phyloP scores from a whole-genome alignment of 345 rosid species.

The Angophora floribunda region DNA sequence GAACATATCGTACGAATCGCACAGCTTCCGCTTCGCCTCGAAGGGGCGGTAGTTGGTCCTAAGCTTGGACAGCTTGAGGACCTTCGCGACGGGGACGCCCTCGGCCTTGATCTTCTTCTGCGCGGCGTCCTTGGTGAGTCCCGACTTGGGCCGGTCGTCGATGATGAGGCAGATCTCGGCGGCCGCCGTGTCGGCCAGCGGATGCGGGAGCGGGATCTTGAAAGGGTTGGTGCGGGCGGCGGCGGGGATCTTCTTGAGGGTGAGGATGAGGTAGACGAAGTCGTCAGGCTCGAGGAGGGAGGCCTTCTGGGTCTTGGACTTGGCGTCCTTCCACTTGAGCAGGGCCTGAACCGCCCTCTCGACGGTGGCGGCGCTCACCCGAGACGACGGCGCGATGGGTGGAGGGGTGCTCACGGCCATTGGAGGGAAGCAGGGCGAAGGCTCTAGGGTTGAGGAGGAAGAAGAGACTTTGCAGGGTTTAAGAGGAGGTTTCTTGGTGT shows the following conservation, averaged over 20 bases:
- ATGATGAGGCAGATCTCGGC: conserved; percentile 5
- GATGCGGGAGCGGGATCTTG: conserved; percentile 5
- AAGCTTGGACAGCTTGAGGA: conserved; percentile 5
- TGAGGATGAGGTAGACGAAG: conserved; percentile 8
- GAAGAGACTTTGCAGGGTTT: neutral
- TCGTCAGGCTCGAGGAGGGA: conserved; percentile 10
- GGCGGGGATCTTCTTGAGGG: conserved; percentile 8
- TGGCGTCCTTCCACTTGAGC: conserved; percentile 2
- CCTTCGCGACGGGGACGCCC: conserved; percentile 8
- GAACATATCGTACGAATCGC: conserved; percentile 8
- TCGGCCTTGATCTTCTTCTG: conserved; percentile 11
- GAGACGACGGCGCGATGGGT: neutral
- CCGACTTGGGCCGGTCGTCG: conserved; percentile 9
- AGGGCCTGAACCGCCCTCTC: conserved; percentile 3
- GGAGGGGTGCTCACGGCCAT: neutral
- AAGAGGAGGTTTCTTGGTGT: neutral
- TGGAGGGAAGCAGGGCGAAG: neutral
- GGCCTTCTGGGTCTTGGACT: conserved; percentile 4
- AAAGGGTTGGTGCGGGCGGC: conserved; percentile 5
- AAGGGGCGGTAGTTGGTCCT: conserved; percentile 9
- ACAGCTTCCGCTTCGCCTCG: conserved; percentile 15
- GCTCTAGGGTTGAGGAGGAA: neutral
- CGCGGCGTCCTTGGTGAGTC: conserved; percentile 5
- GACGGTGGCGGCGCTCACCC: neutral
- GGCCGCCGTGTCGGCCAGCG: neutral